A percentile compares a stretch with the other conserved stretches of the same genome.
Conservation (phyloP, 257 asterid species). For the Scutellaria baicalensis region DNA sequence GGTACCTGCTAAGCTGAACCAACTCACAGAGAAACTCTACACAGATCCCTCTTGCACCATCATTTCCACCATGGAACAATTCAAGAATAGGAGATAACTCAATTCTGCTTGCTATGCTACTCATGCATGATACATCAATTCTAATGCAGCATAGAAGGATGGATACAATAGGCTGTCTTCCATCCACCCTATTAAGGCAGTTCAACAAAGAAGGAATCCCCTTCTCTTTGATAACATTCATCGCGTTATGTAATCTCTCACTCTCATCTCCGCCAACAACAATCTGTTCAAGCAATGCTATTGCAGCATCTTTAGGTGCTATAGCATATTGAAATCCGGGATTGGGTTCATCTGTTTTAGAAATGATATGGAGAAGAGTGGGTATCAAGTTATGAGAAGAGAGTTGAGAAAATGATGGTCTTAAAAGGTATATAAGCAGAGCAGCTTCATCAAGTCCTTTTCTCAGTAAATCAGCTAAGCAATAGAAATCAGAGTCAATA, state of each 20-base stretch:
- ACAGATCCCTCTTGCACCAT: conserved; percentile 46
- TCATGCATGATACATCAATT: conserved; percentile 49
- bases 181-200: conserved; percentile 47
- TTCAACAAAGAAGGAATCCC: conserved; percentile 57
- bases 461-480: conserved; percentile 53
- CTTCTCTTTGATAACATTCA: conserved; percentile 37
- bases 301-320: conserved; percentile 71
- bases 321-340: conserved; percentile 32
- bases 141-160: conserved; percentile 58
- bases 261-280: conserved; percentile 60
- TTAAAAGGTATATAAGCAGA: conserved; percentile 43
- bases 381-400: conserved; percentile 40
- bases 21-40: conserved; percentile 65
- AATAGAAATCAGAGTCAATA: conserved; percentile 63
- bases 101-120: conserved; percentile 42
- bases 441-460: conserved; percentile 77
- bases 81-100: conserved; percentile 66
- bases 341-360: conserved; percentile 41
- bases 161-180: conserved; percentile 38
- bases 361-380: conserved; percentile 38
- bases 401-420: conserved; percentile 60
- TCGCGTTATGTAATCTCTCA: conserved; percentile 28
- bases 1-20: conserved; percentile 62
- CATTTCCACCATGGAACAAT: conserved; percentile 64
- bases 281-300: conserved; percentile 56